Conservation (phyloP, 768 basidiomycete species). For the Exsudoporus frostii region DNA sequence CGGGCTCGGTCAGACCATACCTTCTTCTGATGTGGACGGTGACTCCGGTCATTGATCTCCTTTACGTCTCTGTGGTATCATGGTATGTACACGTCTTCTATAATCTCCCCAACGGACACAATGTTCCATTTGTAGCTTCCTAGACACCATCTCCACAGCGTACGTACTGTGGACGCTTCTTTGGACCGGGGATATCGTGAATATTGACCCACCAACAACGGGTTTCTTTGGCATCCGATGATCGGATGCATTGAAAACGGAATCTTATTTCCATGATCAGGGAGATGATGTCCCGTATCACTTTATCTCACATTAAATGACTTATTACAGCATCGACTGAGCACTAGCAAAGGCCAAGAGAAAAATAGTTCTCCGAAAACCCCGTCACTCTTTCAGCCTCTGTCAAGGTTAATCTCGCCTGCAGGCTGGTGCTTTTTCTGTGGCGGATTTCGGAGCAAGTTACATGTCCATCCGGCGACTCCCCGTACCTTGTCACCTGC, state of each 20-base stretch:
- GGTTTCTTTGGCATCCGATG: constrained; percentile 15
- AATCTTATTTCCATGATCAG: constrained; percentile 14
- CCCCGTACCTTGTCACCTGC: neutral
- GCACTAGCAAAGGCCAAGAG: constrained; percentile 4
- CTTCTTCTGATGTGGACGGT: constrained; percentile 1
- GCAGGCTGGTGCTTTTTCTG: neutral
- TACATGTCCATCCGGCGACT: neutral
- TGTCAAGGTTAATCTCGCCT: constrained; percentile 27
- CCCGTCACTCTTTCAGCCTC: constrained; percentile 12
- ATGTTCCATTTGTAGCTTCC: constrained; percentile 7
- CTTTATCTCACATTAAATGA: constrained; percentile 22
- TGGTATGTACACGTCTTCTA: constrained; percentile 11
- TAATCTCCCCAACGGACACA: constrained; percentile 1
- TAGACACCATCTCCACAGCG: constrained; percentile 16
- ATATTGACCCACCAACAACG: constrained; percentile 8
- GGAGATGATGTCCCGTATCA: constrained; percentile 8
- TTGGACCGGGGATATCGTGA: constrained; percentile 8
- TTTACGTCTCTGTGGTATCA: constrained; percentile 12
- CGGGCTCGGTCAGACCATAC: neutral
- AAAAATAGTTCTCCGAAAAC: constrained; percentile 9
- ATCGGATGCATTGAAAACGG: constrained; percentile 15
- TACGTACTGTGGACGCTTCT: constrained; percentile 17
- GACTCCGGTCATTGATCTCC: constrained; percentile 10
- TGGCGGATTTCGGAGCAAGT: constrained; percentile 15
- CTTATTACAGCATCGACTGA: constrained; percentile 18